phyloP scores from a whole-genome alignment of 768 basidiomycete species.

The Suillus subaureus region DNA sequence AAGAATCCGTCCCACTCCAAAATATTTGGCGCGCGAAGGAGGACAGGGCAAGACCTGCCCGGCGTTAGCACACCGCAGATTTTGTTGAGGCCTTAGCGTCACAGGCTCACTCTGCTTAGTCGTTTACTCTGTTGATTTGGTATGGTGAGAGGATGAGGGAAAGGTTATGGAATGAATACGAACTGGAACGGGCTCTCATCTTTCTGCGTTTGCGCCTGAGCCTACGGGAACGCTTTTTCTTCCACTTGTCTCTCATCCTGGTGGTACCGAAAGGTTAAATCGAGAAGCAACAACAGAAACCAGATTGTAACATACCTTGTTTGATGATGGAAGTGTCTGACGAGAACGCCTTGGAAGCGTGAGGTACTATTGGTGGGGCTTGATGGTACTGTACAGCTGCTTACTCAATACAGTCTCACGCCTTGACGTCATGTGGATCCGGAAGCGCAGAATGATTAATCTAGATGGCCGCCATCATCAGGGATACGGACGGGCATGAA shows the following conservation, averaged over 20 bases:
- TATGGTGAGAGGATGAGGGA: not conserved
- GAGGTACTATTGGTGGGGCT: conserved; percentile 30
- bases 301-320: conserved; percentile 25
- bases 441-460: no score
- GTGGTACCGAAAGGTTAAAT: not conserved
- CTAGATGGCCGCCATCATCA: no score
- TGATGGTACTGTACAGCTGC: conserved; percentile 37
- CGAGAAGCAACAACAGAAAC: not conserved
- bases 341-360: conserved; percentile 14
- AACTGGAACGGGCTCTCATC: conserved; percentile 94
- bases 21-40: conserved; percentile 5
- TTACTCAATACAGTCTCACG: conserved; percentile 29
- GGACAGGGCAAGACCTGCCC: conserved; percentile 5
- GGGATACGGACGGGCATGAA: no score
- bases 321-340: conserved; percentile 34
- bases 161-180: conserved; percentile 34
- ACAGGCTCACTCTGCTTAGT: conserved; percentile 30
- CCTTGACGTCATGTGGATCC: no score
- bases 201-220: conserved; percentile 95
- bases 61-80: conserved; percentile 9
- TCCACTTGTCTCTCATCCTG: conserved; percentile 96
- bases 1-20: conserved; percentile 9
- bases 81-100: conserved; percentile 15
- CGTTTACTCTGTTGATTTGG: conserved; percentile 39
- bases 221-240: conserved; percentile 92